These are phyloP conservation scores for Podochytrium sp. DNA, from an alignment of 192 early-diverging fungal species.

Conservation along the genomic window DNA sequence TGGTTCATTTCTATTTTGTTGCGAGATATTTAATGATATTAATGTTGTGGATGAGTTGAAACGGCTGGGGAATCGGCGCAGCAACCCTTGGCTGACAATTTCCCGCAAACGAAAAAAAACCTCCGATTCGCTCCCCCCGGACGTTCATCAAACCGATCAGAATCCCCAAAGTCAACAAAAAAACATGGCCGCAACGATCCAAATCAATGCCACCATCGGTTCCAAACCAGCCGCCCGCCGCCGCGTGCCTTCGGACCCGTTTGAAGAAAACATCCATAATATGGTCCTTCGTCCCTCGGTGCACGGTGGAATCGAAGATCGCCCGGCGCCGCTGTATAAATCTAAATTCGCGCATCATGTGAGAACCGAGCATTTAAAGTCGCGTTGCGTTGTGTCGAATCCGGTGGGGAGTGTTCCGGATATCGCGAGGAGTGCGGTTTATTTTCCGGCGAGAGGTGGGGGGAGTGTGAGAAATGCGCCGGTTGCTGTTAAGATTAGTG, in stretches of 20 bases:
- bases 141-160: too few species aligned
- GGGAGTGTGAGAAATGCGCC: too few species aligned
- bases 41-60: too few species aligned
- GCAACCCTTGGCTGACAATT: too few species aligned
- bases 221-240: constrained; percentile 29
- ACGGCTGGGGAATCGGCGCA: too few species aligned
- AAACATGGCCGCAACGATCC: constrained; percentile 33
- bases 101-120: too few species aligned
- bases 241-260: constrained; percentile 33
- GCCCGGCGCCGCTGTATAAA: constrained; percentile 35
- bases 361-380: constrained; percentile 32
- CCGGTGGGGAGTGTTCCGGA: neutral
- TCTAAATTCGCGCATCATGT: constrained; percentile 35
- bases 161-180: neutral
- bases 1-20: too few species aligned
- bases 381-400: constrained; percentile 8
- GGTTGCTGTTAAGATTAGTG: neutral
- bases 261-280: constrained; percentile 47
- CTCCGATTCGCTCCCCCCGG: too few species aligned
- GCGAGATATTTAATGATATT: too few species aligned
- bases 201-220: neutral
- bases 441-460: too few species aligned
- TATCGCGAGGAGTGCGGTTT: neutral
- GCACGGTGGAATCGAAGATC: constrained; percentile 26
- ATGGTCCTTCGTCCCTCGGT: constrained; percentile 38